phyloP scores from a whole-genome alignment of 2,329 filamentous ascomycete species.

The Ramichloridium luteum region DNA sequence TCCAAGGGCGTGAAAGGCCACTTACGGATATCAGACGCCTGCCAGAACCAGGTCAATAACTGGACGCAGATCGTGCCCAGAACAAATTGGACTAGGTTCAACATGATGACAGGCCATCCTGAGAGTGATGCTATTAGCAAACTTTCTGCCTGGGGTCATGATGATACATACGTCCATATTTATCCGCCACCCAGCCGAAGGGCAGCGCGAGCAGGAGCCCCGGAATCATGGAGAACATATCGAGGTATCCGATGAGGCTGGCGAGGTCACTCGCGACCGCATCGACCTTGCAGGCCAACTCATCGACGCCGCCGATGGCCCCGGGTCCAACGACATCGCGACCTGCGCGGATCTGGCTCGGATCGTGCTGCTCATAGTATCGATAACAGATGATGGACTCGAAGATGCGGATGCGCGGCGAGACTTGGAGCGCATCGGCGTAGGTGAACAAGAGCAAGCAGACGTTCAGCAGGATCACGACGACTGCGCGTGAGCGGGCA shows the following conservation, averaged over 20 bases:
- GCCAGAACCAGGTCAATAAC: constrained; percentile 26
- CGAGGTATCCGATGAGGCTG: constrained; percentile 40
- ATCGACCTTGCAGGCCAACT: constrained; percentile 37
- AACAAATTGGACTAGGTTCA: constrained; percentile 18
- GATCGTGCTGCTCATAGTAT: constrained; percentile 33
- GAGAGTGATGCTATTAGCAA: too few species aligned
- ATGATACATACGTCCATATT: too few species aligned
- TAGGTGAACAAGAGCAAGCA: too few species aligned
- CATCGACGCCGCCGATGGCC: constrained; percentile 25
- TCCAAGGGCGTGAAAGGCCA: too few species aligned
- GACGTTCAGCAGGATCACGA: too few species aligned
- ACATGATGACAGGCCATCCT: constrained; percentile 23
- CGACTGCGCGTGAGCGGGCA: too few species aligned
- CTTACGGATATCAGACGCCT: constrained; percentile 22
- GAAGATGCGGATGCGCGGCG: constrained; percentile 41
- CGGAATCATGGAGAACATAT: constrained; percentile 38
- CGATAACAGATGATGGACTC: constrained; percentile 43
- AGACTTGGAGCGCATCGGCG: too few species aligned
- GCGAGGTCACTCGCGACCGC: constrained; percentile 42
- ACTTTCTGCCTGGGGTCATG: too few species aligned
- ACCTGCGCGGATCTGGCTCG: constrained; percentile 18
- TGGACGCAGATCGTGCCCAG: constrained; percentile 19
- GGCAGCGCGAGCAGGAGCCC: constrained; percentile 23
- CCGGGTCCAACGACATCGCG: constrained; percentile 18
- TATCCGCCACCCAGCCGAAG: constrained; percentile 26